A percentile compares a stretch with the other conserved stretches of the same genome.
Evolutionary conservation across 2,329 filamentous ascomycete species (phyloP).

Genomic region (Fusarium redolens): DNA sequence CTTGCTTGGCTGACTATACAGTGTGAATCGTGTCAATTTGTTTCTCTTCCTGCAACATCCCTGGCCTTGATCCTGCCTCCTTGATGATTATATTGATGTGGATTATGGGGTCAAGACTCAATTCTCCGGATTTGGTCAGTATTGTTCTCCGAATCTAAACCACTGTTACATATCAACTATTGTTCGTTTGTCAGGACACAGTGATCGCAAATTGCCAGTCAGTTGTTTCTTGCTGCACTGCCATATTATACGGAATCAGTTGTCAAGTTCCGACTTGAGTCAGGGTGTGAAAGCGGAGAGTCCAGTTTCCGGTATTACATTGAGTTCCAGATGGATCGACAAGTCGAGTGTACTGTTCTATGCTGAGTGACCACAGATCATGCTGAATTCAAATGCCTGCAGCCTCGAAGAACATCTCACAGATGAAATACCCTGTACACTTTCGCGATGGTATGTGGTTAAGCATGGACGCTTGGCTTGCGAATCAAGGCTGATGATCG

Average conservation of each 20-base stretch:
- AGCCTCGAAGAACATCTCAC: neutral
- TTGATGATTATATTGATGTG: neutral
- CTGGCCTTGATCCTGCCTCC: neutral
- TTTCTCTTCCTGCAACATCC: neutral
- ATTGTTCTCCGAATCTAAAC: neutral
- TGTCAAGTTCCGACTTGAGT: conserved; percentile 32
- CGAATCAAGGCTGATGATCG: conserved; percentile 14
- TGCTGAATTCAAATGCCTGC: neutral
- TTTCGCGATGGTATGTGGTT: conserved; percentile 15
- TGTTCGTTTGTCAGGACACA: conserved; percentile 13
- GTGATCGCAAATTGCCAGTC: neutral
- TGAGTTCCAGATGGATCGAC: neutral
- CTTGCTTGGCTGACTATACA: neutral
- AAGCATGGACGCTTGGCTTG: conserved; percentile 7
- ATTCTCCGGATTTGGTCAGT: neutral
- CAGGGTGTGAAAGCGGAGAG: conserved; percentile 8
- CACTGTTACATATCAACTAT: neutral
- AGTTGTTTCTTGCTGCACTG: conserved; percentile 26
- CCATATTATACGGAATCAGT: conserved; percentile 13
- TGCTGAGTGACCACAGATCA: neutral
- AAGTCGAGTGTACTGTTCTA: neutral
- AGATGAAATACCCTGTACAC: neutral
- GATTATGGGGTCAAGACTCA: neutral
- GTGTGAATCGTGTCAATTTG: neutral
- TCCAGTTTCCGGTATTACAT: conserved; percentile 19